Base-by-base conservation (phyloP, 2,329 filamentous ascomycete genomes). In the Penicillium sp. region DNA sequence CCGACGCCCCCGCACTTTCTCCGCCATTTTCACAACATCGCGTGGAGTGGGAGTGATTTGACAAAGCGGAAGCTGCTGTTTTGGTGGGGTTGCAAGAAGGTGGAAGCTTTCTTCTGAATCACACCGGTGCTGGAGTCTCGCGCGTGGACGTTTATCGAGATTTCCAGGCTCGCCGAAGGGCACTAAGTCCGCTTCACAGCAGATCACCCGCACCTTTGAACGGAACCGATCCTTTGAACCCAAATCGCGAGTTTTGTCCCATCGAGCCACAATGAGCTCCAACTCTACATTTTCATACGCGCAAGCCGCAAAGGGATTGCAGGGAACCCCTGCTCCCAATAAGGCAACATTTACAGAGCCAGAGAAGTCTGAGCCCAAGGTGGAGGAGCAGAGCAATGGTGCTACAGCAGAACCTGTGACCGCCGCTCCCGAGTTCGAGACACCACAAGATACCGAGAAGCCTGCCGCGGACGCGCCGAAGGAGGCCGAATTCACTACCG, bases 221-320 rank as follows among this genome's bases (percentile, higher is more conserved):
- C 62, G 50, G 56, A 20, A 5, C 57, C 54, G 54, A 11, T 27
- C 27, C 35, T 18, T 44, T 41, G 3, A 56, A 46, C 46, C 50
- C 60, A 51, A 47, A 31, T 16, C 22, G 48, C 42, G 53, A 30
- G 38, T 47, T 51, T 51, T 35, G 41, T 53, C 41, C 31, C 18
- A 46, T 43, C 40, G 44, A 53, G 43, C 56, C 58, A 69, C 56
- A 55, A 79, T 80, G 78, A 71, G 68, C 49, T 66, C 39, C 22
- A 41, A 27, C 13, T 41, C 83, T 55, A 79, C 83, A 30, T 96
- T 96, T 71, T 96, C 92, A 54, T 97, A 97, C 74, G 92, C 92
- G 65, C 91, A 96, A 81, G 92, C 92, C 68, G 92, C 92, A 54
- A 94, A 94, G 74, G 90, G 92, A 67, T 82, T 87, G 64, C 76